These are phyloP conservation scores for Ogataea parapolymorpha DNA, from an alignment of 805 yeast species.

Conservation along the genomic window DNA sequence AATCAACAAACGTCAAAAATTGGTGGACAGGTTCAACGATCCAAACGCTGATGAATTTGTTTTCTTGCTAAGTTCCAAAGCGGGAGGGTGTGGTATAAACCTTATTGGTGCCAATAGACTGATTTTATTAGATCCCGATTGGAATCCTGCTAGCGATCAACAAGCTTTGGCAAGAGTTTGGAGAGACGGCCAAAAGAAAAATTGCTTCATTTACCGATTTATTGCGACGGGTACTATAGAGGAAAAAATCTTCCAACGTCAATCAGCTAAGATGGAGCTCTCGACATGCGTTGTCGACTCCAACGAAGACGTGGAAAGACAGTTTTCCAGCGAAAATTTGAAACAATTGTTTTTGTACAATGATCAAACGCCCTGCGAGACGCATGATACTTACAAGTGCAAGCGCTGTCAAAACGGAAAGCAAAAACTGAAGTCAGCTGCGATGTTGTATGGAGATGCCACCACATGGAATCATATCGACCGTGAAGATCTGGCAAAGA, in stretches of 20 bases:
- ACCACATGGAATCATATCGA: conserved; percentile 95
- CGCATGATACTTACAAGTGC: conserved; percentile 90
- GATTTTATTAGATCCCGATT: conserved; percentile 83
- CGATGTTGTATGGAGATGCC: conserved; percentile 96
- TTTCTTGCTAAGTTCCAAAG: conserved; percentile 87
- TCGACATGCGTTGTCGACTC: conserved; percentile 97
- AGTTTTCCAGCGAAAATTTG: conserved; percentile 80
- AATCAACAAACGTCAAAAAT: conserved; percentile 86
- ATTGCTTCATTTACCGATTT: conserved; percentile 91
- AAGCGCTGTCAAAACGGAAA: conserved; percentile 66
- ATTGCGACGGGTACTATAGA: conserved; percentile 94
- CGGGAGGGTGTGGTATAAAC: conserved; percentile 98
- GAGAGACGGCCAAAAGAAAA: conserved; percentile 98
- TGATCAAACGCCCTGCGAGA: conserved; percentile 70
- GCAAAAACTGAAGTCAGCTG: conserved; percentile 65
- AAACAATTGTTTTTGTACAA: conserved; percentile 71
- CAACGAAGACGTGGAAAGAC: conserved; percentile 89
- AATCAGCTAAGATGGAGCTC: conserved; percentile 86
- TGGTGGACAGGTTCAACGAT: conserved; percentile 88
- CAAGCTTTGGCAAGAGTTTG: conserved; percentile 97
- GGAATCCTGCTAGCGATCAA: conserved; percentile 99
- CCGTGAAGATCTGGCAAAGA: conserved; percentile 53
- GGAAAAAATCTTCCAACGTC: conserved; percentile 94
- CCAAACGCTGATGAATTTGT: conserved; percentile 87
- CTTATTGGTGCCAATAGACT: conserved; percentile 93